phyloP scores from a whole-genome alignment of 2,329 filamentous ascomycete genomes.

The Cladobotryum protrusum region DNA sequence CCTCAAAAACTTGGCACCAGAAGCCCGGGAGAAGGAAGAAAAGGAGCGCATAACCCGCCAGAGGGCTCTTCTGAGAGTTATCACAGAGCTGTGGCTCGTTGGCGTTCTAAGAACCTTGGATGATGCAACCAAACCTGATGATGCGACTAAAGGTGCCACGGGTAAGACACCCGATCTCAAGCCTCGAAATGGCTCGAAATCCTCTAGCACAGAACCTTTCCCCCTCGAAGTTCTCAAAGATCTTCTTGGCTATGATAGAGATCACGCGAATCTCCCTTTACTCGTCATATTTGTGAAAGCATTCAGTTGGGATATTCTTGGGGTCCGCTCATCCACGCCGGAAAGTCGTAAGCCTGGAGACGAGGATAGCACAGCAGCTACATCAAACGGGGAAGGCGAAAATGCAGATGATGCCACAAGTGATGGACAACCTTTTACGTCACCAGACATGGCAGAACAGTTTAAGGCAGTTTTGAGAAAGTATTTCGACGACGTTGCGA shows the following conservation, averaged over 20 bases:
- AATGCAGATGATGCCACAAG: constrained; percentile 41
- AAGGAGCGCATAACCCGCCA: constrained; percentile 87
- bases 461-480: constrained; percentile 80
- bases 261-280: constrained; percentile 84
- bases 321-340: constrained; percentile 62
- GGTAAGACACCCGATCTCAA: constrained; percentile 58
- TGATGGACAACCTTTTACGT: constrained; percentile 67
- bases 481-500: constrained; percentile 91
- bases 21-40: constrained; percentile 89
- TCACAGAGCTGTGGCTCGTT: constrained; percentile 94
- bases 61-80: constrained; percentile 76
- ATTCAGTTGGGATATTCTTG: constrained; percentile 92
- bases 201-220: constrained; percentile 75
- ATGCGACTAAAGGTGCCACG: constrained; percentile 54
- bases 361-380: constrained; percentile 65
- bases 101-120: constrained; percentile 77
- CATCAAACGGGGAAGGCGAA: constrained; percentile 36
- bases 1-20: constrained; percentile 70
- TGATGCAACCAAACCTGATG: constrained; percentile 56
- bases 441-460: constrained; percentile 71
- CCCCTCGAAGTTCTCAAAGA: constrained; percentile 98
- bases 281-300: constrained; percentile 94
- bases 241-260: constrained; percentile 84
- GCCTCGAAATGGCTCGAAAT: constrained; percentile 49
- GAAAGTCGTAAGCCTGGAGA: constrained; percentile 81